Conservation (phyloP, 2,329 filamentous ascomycete genomes). For the Scedosporium apiospermum region DNA sequence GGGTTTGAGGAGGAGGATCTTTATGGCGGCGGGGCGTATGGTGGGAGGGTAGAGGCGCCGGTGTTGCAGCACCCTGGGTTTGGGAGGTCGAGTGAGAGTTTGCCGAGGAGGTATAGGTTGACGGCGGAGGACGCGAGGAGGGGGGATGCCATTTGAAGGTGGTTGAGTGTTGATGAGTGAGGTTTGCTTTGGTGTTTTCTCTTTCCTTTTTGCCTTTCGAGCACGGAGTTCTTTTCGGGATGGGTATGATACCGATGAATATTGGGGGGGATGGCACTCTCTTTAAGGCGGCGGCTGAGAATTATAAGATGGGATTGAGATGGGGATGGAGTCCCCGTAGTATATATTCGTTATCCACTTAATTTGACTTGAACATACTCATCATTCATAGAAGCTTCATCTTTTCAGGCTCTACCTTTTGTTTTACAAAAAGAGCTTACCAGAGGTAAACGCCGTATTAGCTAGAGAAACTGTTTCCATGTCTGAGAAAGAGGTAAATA, state of each 20-base stretch:
- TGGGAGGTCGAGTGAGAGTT: conserved; percentile 23
- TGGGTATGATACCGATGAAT: not conserved
- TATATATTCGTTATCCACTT: not conserved
- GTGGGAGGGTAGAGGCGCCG: conserved; percentile 22
- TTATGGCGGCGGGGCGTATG: conserved; percentile 36
- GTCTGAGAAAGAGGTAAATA: no score
- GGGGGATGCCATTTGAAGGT: not conserved
- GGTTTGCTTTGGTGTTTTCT: not conserved
- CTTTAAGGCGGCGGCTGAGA: not conserved
- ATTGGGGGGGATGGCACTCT: not conserved
- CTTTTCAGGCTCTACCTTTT: no score
- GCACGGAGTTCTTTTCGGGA: not conserved
- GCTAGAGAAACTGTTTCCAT: no score
- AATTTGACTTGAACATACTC: not conserved
- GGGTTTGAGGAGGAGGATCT: conserved; percentile 21
- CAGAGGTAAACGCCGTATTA: no score
- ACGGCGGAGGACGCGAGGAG: conserved; percentile 5
- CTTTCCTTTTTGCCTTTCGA: not conserved
- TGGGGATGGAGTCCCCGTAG: not conserved
- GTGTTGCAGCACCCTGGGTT: conserved; percentile 37
- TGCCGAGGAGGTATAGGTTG: conserved; percentile 11
- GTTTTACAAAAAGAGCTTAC: no score
- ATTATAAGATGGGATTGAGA: not conserved
- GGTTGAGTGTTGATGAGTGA: not conserved
- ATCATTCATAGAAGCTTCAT: no score